These are phyloP conservation scores for Tulasnella sp. DNA, from an alignment of 768 basidiomycete species.

Conservation along the genomic window DNA sequence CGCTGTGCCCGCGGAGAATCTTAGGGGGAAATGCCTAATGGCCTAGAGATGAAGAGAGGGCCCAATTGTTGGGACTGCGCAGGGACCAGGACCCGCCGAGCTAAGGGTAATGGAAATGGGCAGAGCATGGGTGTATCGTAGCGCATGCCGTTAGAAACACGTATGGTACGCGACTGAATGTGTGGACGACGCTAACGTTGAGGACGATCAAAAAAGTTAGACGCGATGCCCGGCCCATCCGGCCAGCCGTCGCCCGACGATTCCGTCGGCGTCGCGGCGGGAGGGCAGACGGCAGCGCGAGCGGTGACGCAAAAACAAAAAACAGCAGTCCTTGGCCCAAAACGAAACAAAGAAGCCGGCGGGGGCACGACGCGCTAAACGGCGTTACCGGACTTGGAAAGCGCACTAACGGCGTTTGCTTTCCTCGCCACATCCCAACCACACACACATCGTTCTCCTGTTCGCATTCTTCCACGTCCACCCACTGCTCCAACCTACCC, in stretches of 20 bases:
- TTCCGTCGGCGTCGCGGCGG: background rate
- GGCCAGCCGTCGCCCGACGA: background rate
- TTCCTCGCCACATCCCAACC: background rate
- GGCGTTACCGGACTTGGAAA: conserved; percentile 17
- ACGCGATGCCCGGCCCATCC: background rate
- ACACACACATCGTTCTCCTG: background rate
- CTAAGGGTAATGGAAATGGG: background rate
- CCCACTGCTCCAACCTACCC: background rate
- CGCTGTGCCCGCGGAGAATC: background rate
- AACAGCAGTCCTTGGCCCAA: background rate
- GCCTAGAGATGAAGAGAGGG: conserved; percentile 2
- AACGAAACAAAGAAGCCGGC: background rate
- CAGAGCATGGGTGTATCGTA: background rate
- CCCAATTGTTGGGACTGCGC: background rate
- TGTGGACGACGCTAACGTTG: background rate
- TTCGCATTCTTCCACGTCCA: conserved; percentile 16
- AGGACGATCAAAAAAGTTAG: background rate
- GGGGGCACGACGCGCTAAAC: background rate
- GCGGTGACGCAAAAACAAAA: background rate
- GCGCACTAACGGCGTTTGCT: conserved; percentile 18
- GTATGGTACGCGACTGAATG: background rate
- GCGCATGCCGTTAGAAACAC: background rate
- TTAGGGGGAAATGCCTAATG: background rate
- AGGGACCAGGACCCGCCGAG: conserved; percentile 17
- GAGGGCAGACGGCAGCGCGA: background rate